Conservation (phyloP, 2,329 filamentous ascomycete species). For the Aspergillus flavus region DNA sequence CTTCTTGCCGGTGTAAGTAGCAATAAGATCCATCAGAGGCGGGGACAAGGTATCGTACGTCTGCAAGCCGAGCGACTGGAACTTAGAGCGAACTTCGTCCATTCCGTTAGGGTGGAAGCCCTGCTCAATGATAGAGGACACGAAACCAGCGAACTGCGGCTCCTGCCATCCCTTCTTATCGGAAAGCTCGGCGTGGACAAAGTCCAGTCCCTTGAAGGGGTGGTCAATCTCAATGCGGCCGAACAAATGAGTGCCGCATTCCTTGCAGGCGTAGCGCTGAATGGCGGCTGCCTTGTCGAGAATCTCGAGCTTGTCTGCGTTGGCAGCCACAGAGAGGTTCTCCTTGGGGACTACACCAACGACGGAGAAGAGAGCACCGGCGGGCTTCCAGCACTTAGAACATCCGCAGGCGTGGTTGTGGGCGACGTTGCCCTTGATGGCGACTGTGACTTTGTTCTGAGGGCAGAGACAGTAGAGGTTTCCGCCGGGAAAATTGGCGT, state of each 20-base stretch:
- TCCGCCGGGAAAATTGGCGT: constrained; percentile 59
- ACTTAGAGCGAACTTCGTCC: constrained; percentile 56
- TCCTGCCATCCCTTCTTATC: constrained; percentile 68
- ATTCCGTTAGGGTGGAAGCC: constrained; percentile 61
- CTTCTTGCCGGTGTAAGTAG: constrained; percentile 58
- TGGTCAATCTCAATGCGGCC: constrained; percentile 67
- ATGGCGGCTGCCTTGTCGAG: constrained; percentile 61
- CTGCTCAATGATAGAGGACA: constrained; percentile 69
- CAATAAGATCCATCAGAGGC: constrained; percentile 64
- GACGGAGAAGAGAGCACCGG: constrained; percentile 64
- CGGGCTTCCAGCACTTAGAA: constrained; percentile 72
- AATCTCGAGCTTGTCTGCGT: constrained; percentile 59
- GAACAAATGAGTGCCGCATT: constrained; percentile 65
- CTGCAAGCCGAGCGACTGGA: constrained; percentile 60
- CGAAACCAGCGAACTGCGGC: constrained; percentile 70
- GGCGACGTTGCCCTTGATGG: constrained; percentile 59
- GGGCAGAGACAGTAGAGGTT: constrained; percentile 64
- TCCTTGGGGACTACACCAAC: constrained; percentile 63
- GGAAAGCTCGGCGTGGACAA: constrained; percentile 67
- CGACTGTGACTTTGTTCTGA: constrained; percentile 59
- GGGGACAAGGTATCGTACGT: constrained; percentile 66
- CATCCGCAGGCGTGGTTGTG: constrained; percentile 74
- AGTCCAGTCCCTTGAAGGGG: constrained; percentile 69
- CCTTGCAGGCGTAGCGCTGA: constrained; percentile 62
- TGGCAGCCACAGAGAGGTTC: constrained; percentile 59